phyloP scores from a whole-genome alignment of 2,329 filamentous ascomycete genomes.

The Fusarium coffeatum region DNA sequence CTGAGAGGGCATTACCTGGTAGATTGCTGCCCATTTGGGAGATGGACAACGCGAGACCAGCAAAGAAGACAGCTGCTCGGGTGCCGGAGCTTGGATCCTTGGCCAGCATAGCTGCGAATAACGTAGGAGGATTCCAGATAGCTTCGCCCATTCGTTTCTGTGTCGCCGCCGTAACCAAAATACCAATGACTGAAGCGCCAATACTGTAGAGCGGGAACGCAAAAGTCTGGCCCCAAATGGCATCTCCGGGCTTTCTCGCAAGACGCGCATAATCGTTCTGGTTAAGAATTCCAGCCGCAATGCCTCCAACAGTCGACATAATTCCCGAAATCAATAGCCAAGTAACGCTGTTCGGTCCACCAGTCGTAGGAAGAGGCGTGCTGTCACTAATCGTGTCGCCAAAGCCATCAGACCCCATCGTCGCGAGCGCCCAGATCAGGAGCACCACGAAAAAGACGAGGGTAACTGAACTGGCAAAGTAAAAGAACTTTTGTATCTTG shows the following conservation, averaged over 20 bases:
- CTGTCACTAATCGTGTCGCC: constrained; percentile 49
- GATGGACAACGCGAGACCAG: constrained; percentile 51
- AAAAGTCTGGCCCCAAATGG: constrained; percentile 52
- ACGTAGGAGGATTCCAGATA: constrained; percentile 54
- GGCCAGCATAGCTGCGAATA: constrained; percentile 50
- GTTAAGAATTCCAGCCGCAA: constrained; percentile 54
- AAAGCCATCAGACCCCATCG: constrained; percentile 56
- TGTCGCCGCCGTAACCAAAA: constrained; percentile 55
- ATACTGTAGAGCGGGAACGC: constrained; percentile 53
- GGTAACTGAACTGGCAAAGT: constrained; percentile 54
- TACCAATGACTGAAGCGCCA: constrained; percentile 53
- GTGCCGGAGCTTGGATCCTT: constrained; percentile 49
- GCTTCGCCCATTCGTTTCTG: constrained; percentile 53
- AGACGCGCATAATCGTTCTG: constrained; percentile 55
- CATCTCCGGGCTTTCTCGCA: constrained; percentile 48
- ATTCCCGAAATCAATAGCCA: constrained; percentile 55
- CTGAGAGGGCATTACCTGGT: constrained; percentile 53
- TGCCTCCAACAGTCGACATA: constrained; percentile 53
- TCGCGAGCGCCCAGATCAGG: constrained; percentile 58
- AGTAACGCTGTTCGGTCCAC: constrained; percentile 48
- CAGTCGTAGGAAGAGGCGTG: constrained; percentile 41
- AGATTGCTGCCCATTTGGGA: constrained; percentile 55
- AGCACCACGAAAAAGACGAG: constrained; percentile 56
- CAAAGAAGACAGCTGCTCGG: constrained; percentile 54
- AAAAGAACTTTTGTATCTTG: constrained; percentile 57